Conservation (phyloP, 345 rosid genomes). For the Litchi chinensis region DNA sequence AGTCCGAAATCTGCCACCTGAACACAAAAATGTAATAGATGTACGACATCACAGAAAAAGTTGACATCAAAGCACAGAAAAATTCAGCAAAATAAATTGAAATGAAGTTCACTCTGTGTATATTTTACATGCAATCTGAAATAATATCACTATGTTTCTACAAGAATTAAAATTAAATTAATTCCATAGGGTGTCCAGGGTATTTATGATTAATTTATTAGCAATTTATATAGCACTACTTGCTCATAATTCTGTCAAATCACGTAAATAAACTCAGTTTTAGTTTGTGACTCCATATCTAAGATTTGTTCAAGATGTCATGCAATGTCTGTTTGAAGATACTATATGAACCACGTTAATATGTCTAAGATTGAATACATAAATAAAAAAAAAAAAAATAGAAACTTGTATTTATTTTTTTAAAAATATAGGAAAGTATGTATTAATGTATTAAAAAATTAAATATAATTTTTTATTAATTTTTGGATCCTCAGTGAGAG, state of each 20-base stretch:
- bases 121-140: no score
- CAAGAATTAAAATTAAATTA: no score
- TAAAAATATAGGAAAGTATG: neutral
- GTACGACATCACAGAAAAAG: neutral
- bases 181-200: neutral
- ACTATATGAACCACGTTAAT: neutral
- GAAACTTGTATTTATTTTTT: no score
- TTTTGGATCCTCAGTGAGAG: neutral
- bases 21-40: slow-evolving; percentile 18
- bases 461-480: no score
- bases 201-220: neutral
- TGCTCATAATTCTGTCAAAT: neutral
- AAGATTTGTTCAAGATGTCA: neutral
- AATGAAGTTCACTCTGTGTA: no score
- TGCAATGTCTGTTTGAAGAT: no score
- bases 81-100: no score
- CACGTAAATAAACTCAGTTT: neutral
- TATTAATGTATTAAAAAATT: no score
- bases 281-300: neutral
- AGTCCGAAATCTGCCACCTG: slow-evolving; percentile 98
- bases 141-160: no score
- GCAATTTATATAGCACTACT: neutral
- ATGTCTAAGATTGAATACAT: neutral
- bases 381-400: no score
- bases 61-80: no score